Conservation (phyloP, 2,329 filamentous ascomycete species). For the Aureobasidium sp. region DNA sequence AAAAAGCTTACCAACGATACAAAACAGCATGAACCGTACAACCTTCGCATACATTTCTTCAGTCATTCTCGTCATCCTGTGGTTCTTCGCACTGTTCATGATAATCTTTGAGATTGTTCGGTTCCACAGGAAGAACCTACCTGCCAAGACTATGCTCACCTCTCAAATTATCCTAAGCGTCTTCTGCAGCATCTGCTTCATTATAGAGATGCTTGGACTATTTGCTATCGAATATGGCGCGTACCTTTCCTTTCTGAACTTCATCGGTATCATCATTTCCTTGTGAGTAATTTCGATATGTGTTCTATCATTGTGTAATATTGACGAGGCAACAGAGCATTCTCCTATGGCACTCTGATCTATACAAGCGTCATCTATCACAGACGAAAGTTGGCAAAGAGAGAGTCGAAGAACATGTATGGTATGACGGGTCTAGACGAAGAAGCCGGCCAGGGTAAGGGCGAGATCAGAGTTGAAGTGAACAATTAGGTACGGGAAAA, state of each 20-base stretch:
- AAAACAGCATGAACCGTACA: background rate
- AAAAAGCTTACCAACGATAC: background rate
- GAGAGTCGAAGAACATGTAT: background rate
- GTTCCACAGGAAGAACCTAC: background rate
- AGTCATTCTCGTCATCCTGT: background rate
- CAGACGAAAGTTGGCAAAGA: background rate
- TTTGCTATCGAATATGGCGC: too few species aligned
- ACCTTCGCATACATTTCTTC: background rate
- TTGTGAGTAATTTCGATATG: background rate
- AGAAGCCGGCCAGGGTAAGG: background rate
- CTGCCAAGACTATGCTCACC: background rate
- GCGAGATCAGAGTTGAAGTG: background rate
- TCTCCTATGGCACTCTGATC: background rate
- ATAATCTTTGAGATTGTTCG: background rate
- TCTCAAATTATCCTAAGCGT: background rate
- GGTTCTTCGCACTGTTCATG: background rate
- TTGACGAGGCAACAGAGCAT: background rate
- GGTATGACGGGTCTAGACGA: background rate
- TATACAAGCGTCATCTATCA: background rate
- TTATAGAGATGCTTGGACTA: background rate
- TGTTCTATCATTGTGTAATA: background rate
- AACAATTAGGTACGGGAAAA: background rate
- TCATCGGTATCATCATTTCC: background rate
- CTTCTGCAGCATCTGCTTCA: background rate
- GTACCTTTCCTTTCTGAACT: background rate